Percentiles rank a stretch among this genome's conserved stretches.
phyloP scores from a whole-genome alignment of 2,329 filamentous ascomycete genomes.

The Neopestalotiopsis clavispora region DNA sequence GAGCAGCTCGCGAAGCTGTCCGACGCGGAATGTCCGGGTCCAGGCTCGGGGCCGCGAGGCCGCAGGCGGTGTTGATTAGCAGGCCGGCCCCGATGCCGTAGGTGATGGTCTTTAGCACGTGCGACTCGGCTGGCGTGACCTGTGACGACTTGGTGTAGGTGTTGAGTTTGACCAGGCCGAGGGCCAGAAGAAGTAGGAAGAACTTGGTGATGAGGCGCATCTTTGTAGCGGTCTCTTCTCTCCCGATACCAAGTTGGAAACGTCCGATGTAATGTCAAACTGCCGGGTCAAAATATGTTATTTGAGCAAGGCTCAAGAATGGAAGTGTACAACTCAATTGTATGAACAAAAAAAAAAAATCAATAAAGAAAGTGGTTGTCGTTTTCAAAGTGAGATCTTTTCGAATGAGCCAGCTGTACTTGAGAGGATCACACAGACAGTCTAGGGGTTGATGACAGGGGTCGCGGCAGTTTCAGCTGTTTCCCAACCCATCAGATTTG shows the following conservation, averaged over 20 bases:
- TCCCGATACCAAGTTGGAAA: no score
- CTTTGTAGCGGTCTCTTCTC: neutral
- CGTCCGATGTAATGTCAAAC: neutral
- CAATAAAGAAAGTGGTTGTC: no score
- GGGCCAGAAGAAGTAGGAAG: neutral
- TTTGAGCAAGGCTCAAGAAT: no score
- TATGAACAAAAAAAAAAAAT: no score
- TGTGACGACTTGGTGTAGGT: neutral
- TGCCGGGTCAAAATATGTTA: no score
- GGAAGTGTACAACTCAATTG: no score
- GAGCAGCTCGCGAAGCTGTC: constrained; percentile 20
- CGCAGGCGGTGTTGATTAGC: constrained; percentile 19
- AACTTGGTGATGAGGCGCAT: constrained; percentile 14
- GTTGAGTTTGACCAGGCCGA: neutral
- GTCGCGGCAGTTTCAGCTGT: constrained; percentile 12
- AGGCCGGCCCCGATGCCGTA: constrained; percentile 15
- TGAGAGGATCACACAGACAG: neutral
- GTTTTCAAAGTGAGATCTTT: neutral
- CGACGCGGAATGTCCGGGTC: constrained; percentile 17
- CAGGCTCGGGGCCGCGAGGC: constrained; percentile 15
- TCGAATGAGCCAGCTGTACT: neutral
- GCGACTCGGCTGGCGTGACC: constrained; percentile 1
- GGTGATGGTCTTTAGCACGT: constrained; percentile 18
- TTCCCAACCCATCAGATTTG: neutral
- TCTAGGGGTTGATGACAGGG: constrained; percentile 1